Base-by-base conservation (phyloP, 2,329 filamentous ascomycete genomes). In the Phialemoniopsis sp. region DNA sequence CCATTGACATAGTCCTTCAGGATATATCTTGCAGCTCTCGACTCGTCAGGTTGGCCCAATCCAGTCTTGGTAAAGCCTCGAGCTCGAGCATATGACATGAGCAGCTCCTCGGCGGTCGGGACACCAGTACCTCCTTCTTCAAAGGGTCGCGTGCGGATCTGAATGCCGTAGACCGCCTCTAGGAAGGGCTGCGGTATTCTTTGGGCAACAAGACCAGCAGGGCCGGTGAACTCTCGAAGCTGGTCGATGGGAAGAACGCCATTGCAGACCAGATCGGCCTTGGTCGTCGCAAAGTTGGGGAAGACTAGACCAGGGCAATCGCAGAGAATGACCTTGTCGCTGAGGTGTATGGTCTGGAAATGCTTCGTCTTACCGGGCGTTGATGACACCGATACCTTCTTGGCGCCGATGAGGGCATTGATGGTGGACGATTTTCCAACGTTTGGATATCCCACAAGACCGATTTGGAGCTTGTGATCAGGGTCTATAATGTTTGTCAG, bases 381-480 rank as follows among this genome's bases (percentile, higher is more conserved):
- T 13, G 91, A 85, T 13, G 93, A 98, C 30, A 98, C 94, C 0
- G 91, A 97, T 6, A 98, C 93, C 68, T 97, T 98, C 71, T 97
- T 98, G 40, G 93, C 84, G 37, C 94, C 94, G 42, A 97, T 90
- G n/a, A 98, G 78, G 32, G 93, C 91, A 68, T 98, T 98, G 74
- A 98, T 98, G 13, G 93, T 98, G 36, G 90, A 96, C 2, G 94
- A 98, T 68, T 98, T 98, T 67, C 93, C 93, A 47, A 98, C 93
- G 68, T 98, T 98, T 56, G 93, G 93, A 65, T 98, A 98, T 43
- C 93, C 93, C 29, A 98, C 93, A 15, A 98, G 73, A 52, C 93
- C 93, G 50, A 98, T 93, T 48, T 89, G 82, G 5, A 90, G 84
- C 62, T 94, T 96, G 46, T 64, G 65, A 34, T 71, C 68, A 8